Percentiles rank a stretch among this genome's conserved stretches.
Evolutionary conservation across 2,329 filamentous ascomycete species (phyloP).

Genomic region (Sporothrix schenckii): DNA sequence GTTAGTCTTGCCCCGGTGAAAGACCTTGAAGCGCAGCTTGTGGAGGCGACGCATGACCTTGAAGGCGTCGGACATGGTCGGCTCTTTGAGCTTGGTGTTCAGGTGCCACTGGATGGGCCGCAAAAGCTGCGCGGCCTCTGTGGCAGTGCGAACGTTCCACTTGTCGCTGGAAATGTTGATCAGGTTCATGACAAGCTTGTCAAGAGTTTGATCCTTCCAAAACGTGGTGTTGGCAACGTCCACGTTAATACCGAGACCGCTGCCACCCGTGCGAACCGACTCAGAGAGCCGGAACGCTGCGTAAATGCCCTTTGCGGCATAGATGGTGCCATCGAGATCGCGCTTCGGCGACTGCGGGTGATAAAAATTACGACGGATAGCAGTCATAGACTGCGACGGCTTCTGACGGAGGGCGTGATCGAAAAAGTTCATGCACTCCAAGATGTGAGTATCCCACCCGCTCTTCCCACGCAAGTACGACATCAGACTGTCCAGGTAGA

Average conservation of each 20-base stretch:
- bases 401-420: conserved; percentile 84
- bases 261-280: conserved; percentile 50
- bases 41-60: conserved; percentile 57
- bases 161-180: conserved; percentile 38
- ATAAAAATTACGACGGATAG: conserved; percentile 86
- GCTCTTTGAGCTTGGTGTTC: conserved; percentile 35
- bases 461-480: conserved; percentile 66
- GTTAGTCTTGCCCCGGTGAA: conserved; percentile 54
- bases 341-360: conserved; percentile 52
- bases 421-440: conserved; percentile 82
- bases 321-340: conserved; percentile 59
- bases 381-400: conserved; percentile 67
- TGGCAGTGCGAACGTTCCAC: conserved; percentile 36
- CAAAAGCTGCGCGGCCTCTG: conserved; percentile 42
- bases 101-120: conserved; percentile 42
- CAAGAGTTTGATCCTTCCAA: conserved; percentile 60
- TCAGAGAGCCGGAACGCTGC: conserved; percentile 78
- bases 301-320: conserved; percentile 88
- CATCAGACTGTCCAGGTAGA: conserved; percentile 68
- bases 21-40: conserved; percentile 60
- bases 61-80: conserved; percentile 55
- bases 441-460: conserved; percentile 65
- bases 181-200: conserved; percentile 44
- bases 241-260: conserved; percentile 77
- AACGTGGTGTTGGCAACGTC: conserved; percentile 93